These are phyloP conservation scores for Cicer bijugum DNA, from an alignment of 306 rosid species.

Conservation along the genomic window DNA sequence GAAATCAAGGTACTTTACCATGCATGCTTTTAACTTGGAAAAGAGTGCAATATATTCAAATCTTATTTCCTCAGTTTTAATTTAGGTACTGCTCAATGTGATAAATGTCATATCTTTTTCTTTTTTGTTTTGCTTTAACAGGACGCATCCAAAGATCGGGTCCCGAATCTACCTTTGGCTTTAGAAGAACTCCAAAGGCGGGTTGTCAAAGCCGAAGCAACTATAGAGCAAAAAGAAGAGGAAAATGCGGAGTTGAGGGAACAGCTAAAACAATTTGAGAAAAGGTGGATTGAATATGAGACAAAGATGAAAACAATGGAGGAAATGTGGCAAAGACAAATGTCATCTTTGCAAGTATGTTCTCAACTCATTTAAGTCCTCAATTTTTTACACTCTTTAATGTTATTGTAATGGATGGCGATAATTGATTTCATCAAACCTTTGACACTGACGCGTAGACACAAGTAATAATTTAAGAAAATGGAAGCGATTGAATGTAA, in stretches of 20 bases:
- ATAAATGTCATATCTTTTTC: conserved; percentile 22
- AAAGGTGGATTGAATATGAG: conserved; percentile 90
- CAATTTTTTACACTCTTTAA: conserved; percentile 6
- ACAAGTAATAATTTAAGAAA: too few relatives aligned
- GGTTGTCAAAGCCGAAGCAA: conserved; percentile 73
- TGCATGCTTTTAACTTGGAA: conserved; percentile 16
- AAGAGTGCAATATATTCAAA: background rate
- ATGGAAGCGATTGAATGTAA: too few relatives aligned
- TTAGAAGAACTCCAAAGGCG: conserved; percentile 72
- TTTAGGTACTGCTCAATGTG: conserved; percentile 19
- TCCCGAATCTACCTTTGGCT: conserved; percentile 58
- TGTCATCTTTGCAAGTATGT: conserved; percentile 94
- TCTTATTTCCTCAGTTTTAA: conserved; percentile 25
- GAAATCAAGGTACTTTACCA: conserved; percentile 61
- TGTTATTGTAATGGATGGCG: conserved; percentile 11
- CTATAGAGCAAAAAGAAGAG: conserved; percentile 82
- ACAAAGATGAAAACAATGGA: conserved; percentile 93
- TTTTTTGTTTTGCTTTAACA: conserved; percentile 43
- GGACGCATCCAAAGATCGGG: conserved; percentile 52
- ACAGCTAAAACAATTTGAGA: conserved; percentile 70
- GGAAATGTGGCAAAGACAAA: conserved; percentile 93
- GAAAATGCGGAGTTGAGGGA: conserved; percentile 83
- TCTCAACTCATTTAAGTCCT: conserved; percentile 42
- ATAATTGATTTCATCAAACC: conserved; percentile 38
- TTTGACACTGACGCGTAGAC: too few relatives aligned